Percentiles rank a stretch among this genome's conserved stretches.
phyloP scores from a whole-genome alignment of 148 eudicot genomes.

The Selenicereus undatus region DNA sequence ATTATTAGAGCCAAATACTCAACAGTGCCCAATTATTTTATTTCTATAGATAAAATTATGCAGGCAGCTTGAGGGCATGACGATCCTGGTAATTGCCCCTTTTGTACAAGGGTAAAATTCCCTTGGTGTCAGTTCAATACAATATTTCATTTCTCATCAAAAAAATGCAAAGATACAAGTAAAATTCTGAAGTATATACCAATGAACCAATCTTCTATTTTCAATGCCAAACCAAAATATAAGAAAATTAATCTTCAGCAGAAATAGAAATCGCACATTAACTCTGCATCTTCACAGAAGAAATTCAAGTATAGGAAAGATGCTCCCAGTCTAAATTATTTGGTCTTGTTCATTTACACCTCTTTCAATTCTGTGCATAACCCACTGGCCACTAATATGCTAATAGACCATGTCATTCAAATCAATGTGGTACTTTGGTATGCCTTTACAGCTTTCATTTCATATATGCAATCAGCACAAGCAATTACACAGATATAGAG shows the following conservation, averaged over 20 bases:
- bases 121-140: not conserved
- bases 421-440: not conserved
- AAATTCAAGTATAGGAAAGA: not conserved
- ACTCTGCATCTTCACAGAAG: not conserved
- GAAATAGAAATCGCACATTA: not conserved
- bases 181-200: not conserved
- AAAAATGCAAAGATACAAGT: not conserved
- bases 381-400: not conserved
- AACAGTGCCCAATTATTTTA: too few species aligned
- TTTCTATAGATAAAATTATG: not conserved
- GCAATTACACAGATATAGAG: slow-evolving; percentile 4
- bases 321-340: not conserved
- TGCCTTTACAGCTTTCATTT: not conserved
- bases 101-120: not conserved
- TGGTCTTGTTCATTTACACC: too few species aligned
- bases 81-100: not conserved
- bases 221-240: not conserved
- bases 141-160: not conserved
- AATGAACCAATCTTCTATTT: not conserved
- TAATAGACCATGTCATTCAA: not conserved
- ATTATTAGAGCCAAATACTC: not conserved
- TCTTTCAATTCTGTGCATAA: not conserved
- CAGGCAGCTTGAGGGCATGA: not conserved
- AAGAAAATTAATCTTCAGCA: not conserved
- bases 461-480: slow-evolving; percentile 2